Conservation (phyloP, 2,329 filamentous ascomycete genomes). For the Xylaria sp. region DNA sequence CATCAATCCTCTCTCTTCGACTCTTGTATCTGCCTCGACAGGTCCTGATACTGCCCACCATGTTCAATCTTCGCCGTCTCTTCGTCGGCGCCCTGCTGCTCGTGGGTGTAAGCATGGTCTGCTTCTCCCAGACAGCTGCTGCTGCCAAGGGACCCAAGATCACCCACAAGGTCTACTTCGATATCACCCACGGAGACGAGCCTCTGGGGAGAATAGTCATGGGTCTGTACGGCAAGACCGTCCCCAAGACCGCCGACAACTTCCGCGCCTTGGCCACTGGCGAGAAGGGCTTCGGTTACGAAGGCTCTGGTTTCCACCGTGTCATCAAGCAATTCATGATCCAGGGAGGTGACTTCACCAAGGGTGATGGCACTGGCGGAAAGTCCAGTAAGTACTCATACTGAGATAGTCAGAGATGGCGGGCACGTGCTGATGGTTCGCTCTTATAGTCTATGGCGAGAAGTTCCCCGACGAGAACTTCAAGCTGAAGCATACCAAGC, state of each 20-base stretch:
- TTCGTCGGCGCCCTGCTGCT: slow-evolving; percentile 75
- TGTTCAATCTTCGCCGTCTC: slow-evolving; percentile 75
- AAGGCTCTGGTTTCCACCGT: slow-evolving; percentile 83
- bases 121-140: slow-evolving; percentile 74
- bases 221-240: slow-evolving; percentile 85
- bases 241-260: slow-evolving; percentile 75
- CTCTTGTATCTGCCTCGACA: slow-evolving; percentile 10
- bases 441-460: slow-evolving; percentile 70
- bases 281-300: slow-evolving; percentile 84
- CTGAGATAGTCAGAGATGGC: neutral
- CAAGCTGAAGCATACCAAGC: slow-evolving; percentile 90
- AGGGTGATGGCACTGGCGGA: slow-evolving; percentile 78
- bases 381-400: slow-evolving; percentile 70
- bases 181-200: slow-evolving; percentile 77
- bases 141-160: slow-evolving; percentile 89
- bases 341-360: slow-evolving; percentile 87
- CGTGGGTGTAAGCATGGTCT: slow-evolving; percentile 72
- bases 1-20: slow-evolving; percentile 4
- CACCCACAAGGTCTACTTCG: slow-evolving; percentile 92
- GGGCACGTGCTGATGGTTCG: slow-evolving; percentile 17
- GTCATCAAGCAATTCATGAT: slow-evolving; percentile 93
- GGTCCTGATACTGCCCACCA: slow-evolving; percentile 46
- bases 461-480: slow-evolving; percentile 93
- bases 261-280: slow-evolving; percentile 81
- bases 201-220: slow-evolving; percentile 75